phyloP scores from a whole-genome alignment of 176 grass and related monocot genomes.

The Oryza rufipogon region DNA sequence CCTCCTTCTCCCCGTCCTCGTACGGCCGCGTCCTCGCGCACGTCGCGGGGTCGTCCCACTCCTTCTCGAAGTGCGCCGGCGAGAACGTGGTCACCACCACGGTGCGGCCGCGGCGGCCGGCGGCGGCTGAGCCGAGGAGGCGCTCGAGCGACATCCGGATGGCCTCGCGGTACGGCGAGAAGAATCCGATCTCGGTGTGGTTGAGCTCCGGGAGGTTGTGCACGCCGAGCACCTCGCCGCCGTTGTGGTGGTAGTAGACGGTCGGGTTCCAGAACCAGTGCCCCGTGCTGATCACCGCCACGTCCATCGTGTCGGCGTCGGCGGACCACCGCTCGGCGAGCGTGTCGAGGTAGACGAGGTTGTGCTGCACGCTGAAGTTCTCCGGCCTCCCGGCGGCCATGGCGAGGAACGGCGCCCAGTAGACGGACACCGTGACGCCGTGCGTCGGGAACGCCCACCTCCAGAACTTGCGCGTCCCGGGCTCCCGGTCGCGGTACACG shows the following conservation, averaged over 20 bases:
- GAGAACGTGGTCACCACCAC: conserved; percentile 65
- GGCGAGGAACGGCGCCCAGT: conserved; percentile 55
- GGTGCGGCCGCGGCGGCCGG: not conserved
- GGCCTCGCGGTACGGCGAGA: conserved; percentile 50
- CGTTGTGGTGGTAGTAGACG: conserved; percentile 50
- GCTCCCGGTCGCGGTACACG: not conserved
- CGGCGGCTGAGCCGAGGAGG: not conserved
- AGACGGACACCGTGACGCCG: conserved; percentile 45
- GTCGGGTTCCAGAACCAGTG: conserved; percentile 64
- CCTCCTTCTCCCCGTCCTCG: conserved; percentile 57
- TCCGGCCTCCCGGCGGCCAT: conserved; percentile 27
- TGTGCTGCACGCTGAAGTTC: conserved; percentile 15
- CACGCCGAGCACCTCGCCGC: conserved; percentile 49
- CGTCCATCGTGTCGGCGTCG: not conserved
- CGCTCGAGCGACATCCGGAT: conserved; percentile 23
- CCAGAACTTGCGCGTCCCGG: conserved; percentile 34
- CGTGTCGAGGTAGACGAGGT: conserved; percentile 31
- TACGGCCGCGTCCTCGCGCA: conserved; percentile 58
- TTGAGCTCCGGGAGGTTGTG: conserved; percentile 39
- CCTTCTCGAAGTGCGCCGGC: conserved; percentile 60
- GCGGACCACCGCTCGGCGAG: not conserved
- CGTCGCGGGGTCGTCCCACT: conserved; percentile 41
- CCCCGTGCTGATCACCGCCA: conserved; percentile 37
- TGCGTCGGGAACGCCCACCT: conserved; percentile 41
- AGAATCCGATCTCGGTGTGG: conserved; percentile 61